Base-by-base conservation (phyloP, 768 basidiomycete species). In the Agrocybe pediades region DNA sequence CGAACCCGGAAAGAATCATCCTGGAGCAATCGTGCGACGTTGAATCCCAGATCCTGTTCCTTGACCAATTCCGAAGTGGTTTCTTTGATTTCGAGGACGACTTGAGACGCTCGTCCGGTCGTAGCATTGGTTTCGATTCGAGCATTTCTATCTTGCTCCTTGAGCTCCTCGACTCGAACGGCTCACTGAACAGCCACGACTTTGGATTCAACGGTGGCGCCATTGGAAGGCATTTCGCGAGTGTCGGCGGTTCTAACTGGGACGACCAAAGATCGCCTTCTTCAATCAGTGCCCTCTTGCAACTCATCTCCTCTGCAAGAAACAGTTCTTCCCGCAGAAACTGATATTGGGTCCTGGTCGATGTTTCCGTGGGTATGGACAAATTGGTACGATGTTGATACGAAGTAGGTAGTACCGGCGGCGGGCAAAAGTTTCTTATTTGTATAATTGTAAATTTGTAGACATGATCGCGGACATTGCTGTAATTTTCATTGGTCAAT, bases 1-100 rank as follows among this genome's bases (percentile, higher is more conserved):
- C 23, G 27, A 36, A 23, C 46, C 20, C 24, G 21, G 29, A 17
- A 6, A 78, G 77, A 61, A 71, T 79, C 61, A 72, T 78, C 57
- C 68, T 71, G 26, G 73, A 79, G 61, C 71, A 74, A 41, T 70
- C 78, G 45, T 81, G 80, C 60, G 76, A 80, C 41, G 79, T 80
- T 33, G 80, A 81, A 52, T 71, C 72, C 17, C 80, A 81, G 58
- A 70, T 69, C 54, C 69, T 77, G 49, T 65, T 74, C 51, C 72
- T 78, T 55, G 67, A 76, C 54, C 76, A 78, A 60, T 76, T 72
- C 69, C 68, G 68, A 51, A 60, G 69, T n/a, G 65, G 72, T 53
- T 55, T 78, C 50, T 61, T 65, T 54, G 56, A 67, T 53, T 79
- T 78, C 70, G 68, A 65, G 49, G 58, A 66, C 42, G 78, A 79